Conservation (phyloP, 352 stramenopile species). For the Halophytophthora batemanensis region DNA sequence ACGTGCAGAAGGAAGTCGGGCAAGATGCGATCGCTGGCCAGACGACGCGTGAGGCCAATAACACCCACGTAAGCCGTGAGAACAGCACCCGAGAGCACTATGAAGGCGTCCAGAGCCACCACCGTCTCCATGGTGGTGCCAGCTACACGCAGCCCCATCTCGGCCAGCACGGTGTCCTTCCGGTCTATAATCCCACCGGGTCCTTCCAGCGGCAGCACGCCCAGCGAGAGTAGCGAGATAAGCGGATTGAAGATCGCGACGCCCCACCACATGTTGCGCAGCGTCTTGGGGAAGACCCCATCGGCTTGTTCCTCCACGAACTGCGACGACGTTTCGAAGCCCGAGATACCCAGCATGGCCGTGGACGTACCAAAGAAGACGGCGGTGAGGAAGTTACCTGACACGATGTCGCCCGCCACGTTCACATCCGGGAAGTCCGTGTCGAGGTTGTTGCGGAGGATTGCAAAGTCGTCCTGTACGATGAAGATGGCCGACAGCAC, state of each 20-base stretch:
- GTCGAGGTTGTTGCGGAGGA: slow-evolving; percentile 78
- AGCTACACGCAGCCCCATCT: slow-evolving; percentile 86
- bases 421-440: slow-evolving; percentile 89
- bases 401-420: slow-evolving; percentile 72
- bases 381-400: slow-evolving; percentile 80
- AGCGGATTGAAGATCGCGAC: slow-evolving; percentile 94
- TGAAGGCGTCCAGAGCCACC: slow-evolving; percentile 91
- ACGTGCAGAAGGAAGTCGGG: slow-evolving; percentile 75
- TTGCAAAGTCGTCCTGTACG: slow-evolving; percentile 72
- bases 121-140: slow-evolving; percentile 71
- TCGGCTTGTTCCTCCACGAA: slow-evolving; percentile 94
- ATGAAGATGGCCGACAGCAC: slow-evolving; percentile 79
- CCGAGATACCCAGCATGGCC: slow-evolving; percentile 94
- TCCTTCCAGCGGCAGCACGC: slow-evolving; percentile 82
- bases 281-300: slow-evolving; percentile 93
- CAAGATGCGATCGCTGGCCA: slow-evolving; percentile 89
- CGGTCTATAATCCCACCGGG: slow-evolving; percentile 71
- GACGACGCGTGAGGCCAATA: slow-evolving; percentile 87
- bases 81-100: slow-evolving; percentile 92
- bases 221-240: slow-evolving; percentile 89
- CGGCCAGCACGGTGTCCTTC: slow-evolving; percentile 89
- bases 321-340: slow-evolving; percentile 93
- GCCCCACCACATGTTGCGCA: slow-evolving; percentile 94
- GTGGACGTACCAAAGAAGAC: slow-evolving; percentile 91
- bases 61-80: slow-evolving; percentile 94